Evolutionary conservation across 148 eudicot genomes (phyloP), one percentile per base, ranked within the genome.

Genomic region (Gaultheria prostrata): DNA sequence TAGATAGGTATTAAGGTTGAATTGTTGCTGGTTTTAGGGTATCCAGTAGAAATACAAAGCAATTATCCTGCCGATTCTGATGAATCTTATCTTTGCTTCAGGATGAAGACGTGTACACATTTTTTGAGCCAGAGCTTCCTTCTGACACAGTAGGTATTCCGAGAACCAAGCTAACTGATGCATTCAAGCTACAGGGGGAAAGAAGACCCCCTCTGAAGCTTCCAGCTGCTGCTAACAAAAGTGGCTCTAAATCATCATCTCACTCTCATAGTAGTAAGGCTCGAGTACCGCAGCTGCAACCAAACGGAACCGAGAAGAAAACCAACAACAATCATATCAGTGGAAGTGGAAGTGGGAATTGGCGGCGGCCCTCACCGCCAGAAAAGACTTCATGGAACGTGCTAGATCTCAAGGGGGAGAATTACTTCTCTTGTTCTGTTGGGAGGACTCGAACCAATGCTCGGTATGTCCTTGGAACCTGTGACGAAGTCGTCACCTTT

Each of bases 81-180:
- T 20, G 30, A 20, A 51, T 82, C 65, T 61, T 32, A 13, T 51
- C 14, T 84, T 30, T 69, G 30, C 50, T 70, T 79, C 82, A 97
- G 99, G 99, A 97, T 33, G 99, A 97, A 86, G 99, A 97, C 78
- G 92, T 97, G 18, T 97, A 89, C 88, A 91, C 97, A 59, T 97
- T 97, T 90, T 97, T 97, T 45, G 99, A 97, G 88, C 99, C 99
- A 30, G 99, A 97, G 86, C 95, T 97, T 84, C 98, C 99, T 3
- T 85, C 85, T 17, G 94, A 93, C 75, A 57, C 86, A 76, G 82
- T 83, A 80, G 89, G 90, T 61, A 86, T 87, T 63, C 87, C 92
- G 18, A 90, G 93, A 86, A 82, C 86, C 85, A 93, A 91, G 85
- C 77, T 83, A 32, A 59, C 82, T 5, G 99, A 97, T 65, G 74